Evolutionary conservation across 129 eudicot genomes (phyloP), one percentile per base, ranked within the genome.

Genomic region (Sambucus nigra): DNA sequence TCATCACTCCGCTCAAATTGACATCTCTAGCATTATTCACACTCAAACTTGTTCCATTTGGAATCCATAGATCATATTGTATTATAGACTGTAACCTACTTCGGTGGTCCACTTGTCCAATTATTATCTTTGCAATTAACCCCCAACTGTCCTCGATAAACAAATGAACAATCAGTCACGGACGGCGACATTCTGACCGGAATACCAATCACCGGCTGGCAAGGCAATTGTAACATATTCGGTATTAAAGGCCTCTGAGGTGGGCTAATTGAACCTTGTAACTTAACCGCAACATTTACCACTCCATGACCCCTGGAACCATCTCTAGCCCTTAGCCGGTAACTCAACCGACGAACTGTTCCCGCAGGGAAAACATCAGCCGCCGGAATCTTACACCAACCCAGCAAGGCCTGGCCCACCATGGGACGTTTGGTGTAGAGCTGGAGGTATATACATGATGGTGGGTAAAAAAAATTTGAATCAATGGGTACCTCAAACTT

Each of bases 221-320:
- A 39, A 19, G 28, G 44, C 33, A 32, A 40, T 17, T 51, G 53
- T 4, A 5, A 35, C 18, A 45, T 35, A 33, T 11, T 28, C 0
- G 38, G 7, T 11, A 26, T 51, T 13, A n/a, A 50, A 25, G 59
- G 57, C 52, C 32, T 56, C 15, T 1, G 59, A n/a, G 51, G 45
- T 17, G 46, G 27, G 1, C 61, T 61, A 6, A 18, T 15, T 5
- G 26, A 33, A 16, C 64, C 70, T 8, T 62, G 65, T 60, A 82
- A 15, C 49, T 50, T 78, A 19, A 79, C 78, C 24, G 67, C 58
- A 63, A 83, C 73, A 59, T 73, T 69, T 10, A 79, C 69, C 32
- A 79, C 65, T 17, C 94, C 94, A 59, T 75, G 60, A 18, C 81
- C 81, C 59, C 76, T 75, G 0, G 84, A 65, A 41, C 94, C 94